Conservation (phyloP, 164 flowering plant genomes). For the Houttuynia cordata region DNA sequence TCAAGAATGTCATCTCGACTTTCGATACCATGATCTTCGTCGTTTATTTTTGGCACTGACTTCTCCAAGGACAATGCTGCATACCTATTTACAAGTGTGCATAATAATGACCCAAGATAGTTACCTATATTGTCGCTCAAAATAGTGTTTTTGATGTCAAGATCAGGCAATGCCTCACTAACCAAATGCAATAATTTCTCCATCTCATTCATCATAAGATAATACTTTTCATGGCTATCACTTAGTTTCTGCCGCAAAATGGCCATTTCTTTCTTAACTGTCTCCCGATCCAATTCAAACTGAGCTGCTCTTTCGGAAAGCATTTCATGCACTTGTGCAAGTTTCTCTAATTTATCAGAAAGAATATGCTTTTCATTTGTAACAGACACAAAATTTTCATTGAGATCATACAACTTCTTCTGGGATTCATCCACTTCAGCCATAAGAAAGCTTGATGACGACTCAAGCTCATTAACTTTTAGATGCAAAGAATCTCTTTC, state of each 20-base stretch:
- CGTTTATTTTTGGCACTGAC: conserved; percentile 11
- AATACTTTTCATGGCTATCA: conserved; percentile 20
- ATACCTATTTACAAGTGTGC: conserved; percentile 49
- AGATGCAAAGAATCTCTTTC: conserved; percentile 38
- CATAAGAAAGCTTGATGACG: conserved; percentile 36
- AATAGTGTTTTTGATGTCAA: conserved; percentile 18
- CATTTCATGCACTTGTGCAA: conserved; percentile 29
- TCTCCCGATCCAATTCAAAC: conserved; percentile 32
- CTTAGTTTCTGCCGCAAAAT: conserved; percentile 39
- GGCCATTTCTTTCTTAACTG: conserved; percentile 30
- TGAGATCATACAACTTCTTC: conserved; percentile 35
- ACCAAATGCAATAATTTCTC: conserved; percentile 41
- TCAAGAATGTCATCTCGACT: conserved; percentile 8
- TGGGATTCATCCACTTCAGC: conserved; percentile 47
- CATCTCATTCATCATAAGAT: conserved; percentile 32
- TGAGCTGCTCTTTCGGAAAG: conserved; percentile 25
- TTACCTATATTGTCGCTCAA: conserved; percentile 21
- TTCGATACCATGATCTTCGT: conserved; percentile 9
- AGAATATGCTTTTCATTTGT: conserved; percentile 42
- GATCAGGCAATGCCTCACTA: conserved; percentile 41
- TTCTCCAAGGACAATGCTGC: conserved; percentile 15
- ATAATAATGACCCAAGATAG: conserved; percentile 39
- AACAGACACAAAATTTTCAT: conserved; percentile 32
- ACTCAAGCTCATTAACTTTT: conserved; percentile 55
- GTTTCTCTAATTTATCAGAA: conserved; percentile 35